These are phyloP conservation scores for Aspergillus candidus DNA, from an alignment of 2,329 filamentous ascomycete species.

Conservation along the genomic window DNA sequence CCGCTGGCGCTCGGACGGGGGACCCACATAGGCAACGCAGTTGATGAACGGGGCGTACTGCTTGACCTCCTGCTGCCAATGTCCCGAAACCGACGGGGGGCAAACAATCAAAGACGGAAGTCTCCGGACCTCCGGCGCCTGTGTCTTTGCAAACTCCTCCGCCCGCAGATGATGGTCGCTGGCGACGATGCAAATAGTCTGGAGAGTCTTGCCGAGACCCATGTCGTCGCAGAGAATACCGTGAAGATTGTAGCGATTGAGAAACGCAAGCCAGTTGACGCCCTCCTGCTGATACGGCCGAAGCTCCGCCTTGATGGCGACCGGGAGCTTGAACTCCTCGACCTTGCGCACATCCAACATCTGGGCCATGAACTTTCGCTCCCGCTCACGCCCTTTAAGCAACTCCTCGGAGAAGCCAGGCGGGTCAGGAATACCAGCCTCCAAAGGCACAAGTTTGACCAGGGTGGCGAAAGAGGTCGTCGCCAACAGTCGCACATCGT, in stretches of 20 bases:
- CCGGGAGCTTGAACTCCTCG: constrained; percentile 85
- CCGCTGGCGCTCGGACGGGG: constrained; percentile 70
- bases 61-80: constrained; percentile 98
- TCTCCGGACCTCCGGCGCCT: constrained; percentile 67
- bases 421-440: constrained; percentile 94
- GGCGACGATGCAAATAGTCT: constrained; percentile 95
- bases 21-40: constrained; percentile 84
- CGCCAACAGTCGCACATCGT: constrained; percentile 86
- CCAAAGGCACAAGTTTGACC: constrained; percentile 92
- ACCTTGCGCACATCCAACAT: constrained; percentile 96
- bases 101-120: constrained; percentile 92
- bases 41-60: constrained; percentile 91
- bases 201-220: constrained; percentile 95
- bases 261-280: constrained; percentile 96
- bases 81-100: constrained; percentile 89
- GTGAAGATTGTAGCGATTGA: constrained; percentile 96
- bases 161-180: constrained; percentile 93
- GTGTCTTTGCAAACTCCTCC: constrained; percentile 80
- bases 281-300: constrained; percentile 97
- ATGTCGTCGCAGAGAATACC: constrained; percentile 99
- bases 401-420: constrained; percentile 85
- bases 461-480: constrained; percentile 96
- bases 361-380: constrained; percentile 93
- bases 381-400: constrained; percentile 82
- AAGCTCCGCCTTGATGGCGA: constrained; percentile 93